Evolutionary conservation across 805 yeast genomes (phyloP), one percentile per base, ranked within the genome.

Genomic region (Sugiyamaella valdiviana): DNA sequence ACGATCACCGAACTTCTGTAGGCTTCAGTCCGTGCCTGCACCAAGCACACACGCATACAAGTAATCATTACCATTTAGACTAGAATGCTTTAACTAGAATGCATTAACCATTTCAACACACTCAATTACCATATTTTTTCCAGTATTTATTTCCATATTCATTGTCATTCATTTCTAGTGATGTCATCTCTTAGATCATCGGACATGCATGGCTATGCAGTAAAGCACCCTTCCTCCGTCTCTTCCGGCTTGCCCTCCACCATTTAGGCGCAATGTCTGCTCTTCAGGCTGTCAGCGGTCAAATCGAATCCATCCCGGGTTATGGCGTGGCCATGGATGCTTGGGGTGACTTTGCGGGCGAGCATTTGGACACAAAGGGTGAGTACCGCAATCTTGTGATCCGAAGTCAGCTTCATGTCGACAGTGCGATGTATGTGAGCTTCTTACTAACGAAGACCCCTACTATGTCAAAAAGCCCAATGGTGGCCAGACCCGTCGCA

Each of bases 291-390:
- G 39, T 35, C 17, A 35, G 46, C 21, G 21, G 29, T 21, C 48
- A 41, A 42, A 56, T 78, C 39, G 74, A 74, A 56, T 61, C 64
- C 10, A 38, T 82, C 7, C 87, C 89, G 1, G 86, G 87, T 5
- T 82, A 72, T 58, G 78, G 72, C 53, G 51, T 67, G 9, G 77
- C 69, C 21, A 66, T 78, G 61, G 88, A 79, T 49, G 68, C 70
- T 49, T 80, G 79, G 75, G 80, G 82, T 55, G 85, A 79, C 36
- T 75, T 71, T 53, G 87, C 85, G 2, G 88, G 77, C 2, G 83
- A 80, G n/a, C 73, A 76, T 44, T 71, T 79, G 52, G 76, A 82
- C 53, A 75, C 80, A 2, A 78, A 74, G 44, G 70, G 70, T 66
- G 40, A 7, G 60, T 46, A 5, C 19, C n/a, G 24, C 16, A 38